Evolutionary conservation across 768 basidiomycete species (phyloP), one percentile per base, ranked within the genome.

Genomic region (Collybiopsis confluens): DNA sequence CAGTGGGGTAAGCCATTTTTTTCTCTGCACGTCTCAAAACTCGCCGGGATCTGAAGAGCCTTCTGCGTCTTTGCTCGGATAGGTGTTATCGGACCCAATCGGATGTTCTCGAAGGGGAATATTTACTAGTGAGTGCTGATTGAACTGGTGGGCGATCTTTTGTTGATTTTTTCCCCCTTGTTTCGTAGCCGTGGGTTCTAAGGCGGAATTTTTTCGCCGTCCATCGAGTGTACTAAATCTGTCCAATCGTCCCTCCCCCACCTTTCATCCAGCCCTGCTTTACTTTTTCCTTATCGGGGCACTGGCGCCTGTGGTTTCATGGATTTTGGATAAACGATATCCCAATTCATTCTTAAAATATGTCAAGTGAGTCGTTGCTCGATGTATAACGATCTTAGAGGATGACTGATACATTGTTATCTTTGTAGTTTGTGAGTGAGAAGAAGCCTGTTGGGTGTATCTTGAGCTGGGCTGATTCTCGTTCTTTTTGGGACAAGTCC

Each of bases 201-300:
- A 33, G 30, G 10, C n/a, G n/a, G n/a, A n/a, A n/a, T 28, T 2
- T 28, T 18, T 62, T 65, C 24, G 67, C n/a, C n/a, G n/a, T n/a
- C n/a, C n/a, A n/a, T n/a, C n/a, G n/a, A n/a, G n/a, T n/a, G n/a
- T n/a, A n/a, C n/a, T n/a, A n/a, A n/a, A n/a, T n/a, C n/a, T n/a
- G n/a, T n/a, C n/a, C n/a, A n/a, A n/a, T n/a, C n/a, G n/a, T n/a
- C n/a, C n/a, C n/a, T n/a, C n/a, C n/a, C n/a, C n/a, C n/a, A n/a
- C 69, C 61, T 62, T 33, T 43, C 33, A 3, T 16, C 5, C 21
- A 80, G 83, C 76, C 3, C 68, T 91, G 20, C 64, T 80, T 16
- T 83, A 81, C 55, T 90, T 90, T 70, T 92, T 92, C 73, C 68
- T 88, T 46, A 72, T 86, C 40, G 90, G 91, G 26, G 82, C 86